Evolutionary conservation across 2,329 filamentous ascomycete genomes (phyloP), one percentile per base, ranked within the genome.

Genomic region (Geosmithia morbida): DNA sequence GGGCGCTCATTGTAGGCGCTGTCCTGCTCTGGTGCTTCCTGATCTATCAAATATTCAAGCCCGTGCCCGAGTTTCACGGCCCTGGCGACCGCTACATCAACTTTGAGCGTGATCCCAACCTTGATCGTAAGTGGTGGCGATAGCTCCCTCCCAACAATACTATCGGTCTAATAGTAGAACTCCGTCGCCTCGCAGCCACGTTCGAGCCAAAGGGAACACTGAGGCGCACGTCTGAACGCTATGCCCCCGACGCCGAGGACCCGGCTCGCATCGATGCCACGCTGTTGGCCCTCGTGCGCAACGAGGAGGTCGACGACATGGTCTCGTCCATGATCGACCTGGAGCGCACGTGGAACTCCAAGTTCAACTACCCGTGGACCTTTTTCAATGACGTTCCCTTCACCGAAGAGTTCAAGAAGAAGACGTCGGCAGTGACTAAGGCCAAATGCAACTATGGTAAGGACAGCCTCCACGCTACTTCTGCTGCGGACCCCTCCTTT

Each of bases 301-400:
- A 98, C 59, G 81, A 86, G 60, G 92, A 98, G 69, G 69, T 96
- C 26, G 68, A 79, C 19, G 85, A 83, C 44, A 85, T 98, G 71
- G 70, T 97, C 22, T 77, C 83, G 60, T 87, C 88, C 22, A 98
- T 98, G 87, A 67, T 67, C 48, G 90, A 98, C 59, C 74, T 98
- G 50, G 92, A 98, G 68, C 72, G 84, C 54, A 97, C 90, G 1
- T 98, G 89, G 88, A 98, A 98, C 60, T 73, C 79, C 72, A 98
- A 98, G 61, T 98, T 97, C 77, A 98, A 98, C 70, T 98, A 98
- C 61, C 92, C 92, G 0, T 98, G 92, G 87, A 96, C 88, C 8
- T 98, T 98, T 64, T 94, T 98, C 75, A 98, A 98, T 67, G 90
- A 98, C 59, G 82, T 86, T 46, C 86, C 87, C 16, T 98, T 98